Evolutionary conservation across 2,329 filamentous ascomycete species (phyloP).

Genomic region (Beauveria medogensis): DNA sequence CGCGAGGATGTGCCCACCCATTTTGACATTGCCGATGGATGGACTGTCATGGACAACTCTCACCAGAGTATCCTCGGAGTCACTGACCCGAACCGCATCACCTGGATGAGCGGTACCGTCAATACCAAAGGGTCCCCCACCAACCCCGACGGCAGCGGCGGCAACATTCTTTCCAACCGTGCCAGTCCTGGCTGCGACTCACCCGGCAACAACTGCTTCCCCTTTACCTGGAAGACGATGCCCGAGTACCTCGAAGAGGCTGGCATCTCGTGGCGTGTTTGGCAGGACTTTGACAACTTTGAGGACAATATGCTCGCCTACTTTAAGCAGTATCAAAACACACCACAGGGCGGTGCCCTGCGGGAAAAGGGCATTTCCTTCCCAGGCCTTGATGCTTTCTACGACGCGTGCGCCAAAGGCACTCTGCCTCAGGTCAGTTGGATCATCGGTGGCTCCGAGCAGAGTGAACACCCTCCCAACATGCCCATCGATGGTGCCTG

Average conservation of each 20-base stretch:
- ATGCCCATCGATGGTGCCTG: slow-evolving; percentile 45
- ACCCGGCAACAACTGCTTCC: slow-evolving; percentile 39
- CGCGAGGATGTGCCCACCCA: slow-evolving; percentile 44
- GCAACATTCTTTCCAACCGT: slow-evolving; percentile 40
- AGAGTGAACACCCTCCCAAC: slow-evolving; percentile 46
- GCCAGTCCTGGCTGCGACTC: slow-evolving; percentile 27
- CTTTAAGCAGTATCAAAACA: slow-evolving; percentile 41
- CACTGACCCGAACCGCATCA: slow-evolving; percentile 40
- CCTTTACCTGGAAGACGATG: slow-evolving; percentile 43
- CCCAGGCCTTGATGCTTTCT: slow-evolving; percentile 39
- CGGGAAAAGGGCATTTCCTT: slow-evolving; percentile 37
- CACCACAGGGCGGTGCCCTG: slow-evolving; percentile 28
- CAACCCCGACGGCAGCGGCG: slow-evolving; percentile 29
- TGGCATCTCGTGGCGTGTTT: slow-evolving; percentile 42
- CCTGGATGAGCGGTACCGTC: slow-evolving; percentile 32
- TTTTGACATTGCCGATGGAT: slow-evolving; percentile 46
- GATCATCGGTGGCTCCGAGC: slow-evolving; percentile 45
- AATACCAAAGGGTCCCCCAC: slow-evolving; percentile 35
- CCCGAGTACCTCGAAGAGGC: slow-evolving; percentile 39
- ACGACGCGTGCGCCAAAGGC: slow-evolving; percentile 37
- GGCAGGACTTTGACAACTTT: slow-evolving; percentile 40
- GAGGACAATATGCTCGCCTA: slow-evolving; percentile 46
- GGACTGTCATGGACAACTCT: slow-evolving; percentile 28
- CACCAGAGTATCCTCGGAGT: slow-evolving; percentile 12
- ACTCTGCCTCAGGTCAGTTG: slow-evolving; percentile 43